Percentiles rank a stretch among this genome's conserved stretches.
Conservation (phyloP, 78 protist species). For the Dictyostelium discoideum region dicty_2.7 NC_007090.3:4270501-4271000, state of each 20-base stretch:
- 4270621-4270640: not conserved
- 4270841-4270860: not conserved
- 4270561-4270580: not conserved
- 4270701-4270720: not conserved
- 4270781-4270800: not conserved
- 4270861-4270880: not conserved
- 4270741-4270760: not conserved
- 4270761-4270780: not conserved
- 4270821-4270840: not conserved
- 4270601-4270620: not conserved
- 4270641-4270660: not conserved
- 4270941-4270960: not conserved
- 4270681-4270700: not conserved
- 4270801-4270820: not conserved
- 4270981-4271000: too few species aligned
- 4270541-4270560: not conserved
- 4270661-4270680: not conserved
- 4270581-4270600: not conserved
- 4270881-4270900: not conserved
- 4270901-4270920: not conserved
- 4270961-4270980: too few species aligned
- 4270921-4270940: not conserved
- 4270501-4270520: not conserved
- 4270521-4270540: not conserved
- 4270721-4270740: not conserved